phyloP scores from a whole-genome alignment of 2,329 filamentous ascomycete genomes.

The Verticillium albo-atrum region DNA sequence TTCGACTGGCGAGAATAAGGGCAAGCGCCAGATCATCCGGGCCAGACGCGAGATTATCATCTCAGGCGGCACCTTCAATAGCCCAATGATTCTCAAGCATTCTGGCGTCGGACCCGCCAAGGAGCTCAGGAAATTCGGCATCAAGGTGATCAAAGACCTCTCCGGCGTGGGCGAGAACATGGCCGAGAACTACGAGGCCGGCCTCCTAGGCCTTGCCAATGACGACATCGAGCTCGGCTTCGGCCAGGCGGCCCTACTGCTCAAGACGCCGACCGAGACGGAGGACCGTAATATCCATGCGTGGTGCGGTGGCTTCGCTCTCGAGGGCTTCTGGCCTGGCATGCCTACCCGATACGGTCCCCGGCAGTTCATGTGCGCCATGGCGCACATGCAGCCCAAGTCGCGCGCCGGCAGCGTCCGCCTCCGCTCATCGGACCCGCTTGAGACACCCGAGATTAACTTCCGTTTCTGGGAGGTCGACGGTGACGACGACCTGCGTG shows the following conservation, averaged over 20 bases:
- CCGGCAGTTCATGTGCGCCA: constrained; percentile 12
- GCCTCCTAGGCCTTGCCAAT: constrained; percentile 20
- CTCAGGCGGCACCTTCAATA: constrained; percentile 42
- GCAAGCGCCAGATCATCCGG: background rate
- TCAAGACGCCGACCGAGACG: constrained; percentile 8
- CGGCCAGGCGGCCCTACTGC: background rate
- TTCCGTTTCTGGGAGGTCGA: constrained; percentile 27
- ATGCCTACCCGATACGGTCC: constrained; percentile 12
- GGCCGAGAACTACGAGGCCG: constrained; percentile 36
- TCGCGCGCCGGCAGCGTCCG: constrained; percentile 49
- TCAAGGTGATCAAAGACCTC: constrained; percentile 38
- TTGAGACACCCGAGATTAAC: constrained; percentile 55
- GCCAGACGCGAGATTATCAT: constrained; percentile 41
- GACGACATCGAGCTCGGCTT: background rate
- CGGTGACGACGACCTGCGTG: constrained; percentile 17
- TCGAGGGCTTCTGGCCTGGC: constrained; percentile 17
- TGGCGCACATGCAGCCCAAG: constrained; percentile 7
- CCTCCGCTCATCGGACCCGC: constrained; percentile 50
- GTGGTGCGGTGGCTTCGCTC: constrained; percentile 12
- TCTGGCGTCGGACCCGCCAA: constrained; percentile 41
- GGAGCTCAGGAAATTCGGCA: constrained; percentile 36
- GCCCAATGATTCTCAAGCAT: constrained; percentile 45
- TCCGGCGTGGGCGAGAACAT: constrained; percentile 47
- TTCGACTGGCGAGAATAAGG: constrained; percentile 14
- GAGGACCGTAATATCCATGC: constrained; percentile 13